These are phyloP conservation scores for Tolypocladium paradoxum DNA, from an alignment of 2,329 filamentous ascomycete species.

Conservation along the genomic window DNA sequence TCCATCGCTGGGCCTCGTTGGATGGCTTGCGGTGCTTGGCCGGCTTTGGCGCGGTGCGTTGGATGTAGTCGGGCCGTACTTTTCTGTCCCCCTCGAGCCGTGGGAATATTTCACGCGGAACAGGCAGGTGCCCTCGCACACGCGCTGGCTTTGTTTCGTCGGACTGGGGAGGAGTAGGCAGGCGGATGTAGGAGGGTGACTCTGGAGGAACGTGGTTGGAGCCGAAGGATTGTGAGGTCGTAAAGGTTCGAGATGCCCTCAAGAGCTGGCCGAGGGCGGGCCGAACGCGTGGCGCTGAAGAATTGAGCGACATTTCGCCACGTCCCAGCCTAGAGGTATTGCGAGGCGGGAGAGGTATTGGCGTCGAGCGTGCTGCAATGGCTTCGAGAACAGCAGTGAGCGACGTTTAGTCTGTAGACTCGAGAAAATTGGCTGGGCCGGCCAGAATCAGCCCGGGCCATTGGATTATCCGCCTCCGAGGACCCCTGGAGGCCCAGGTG, in stretches of 20 bases:
- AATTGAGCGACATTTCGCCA: constrained; percentile 17
- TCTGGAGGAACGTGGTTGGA: constrained; percentile 63
- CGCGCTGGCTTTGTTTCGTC: constrained; percentile 33
- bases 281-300: constrained; percentile 13
- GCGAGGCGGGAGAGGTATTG: neutral
- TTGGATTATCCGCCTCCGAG: neutral
- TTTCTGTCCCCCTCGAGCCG: constrained; percentile 47
- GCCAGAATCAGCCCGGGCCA: neutral
- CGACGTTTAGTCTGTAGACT: neutral
- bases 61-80: constrained; percentile 48
- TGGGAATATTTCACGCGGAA: constrained; percentile 72
- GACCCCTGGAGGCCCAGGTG: neutral
- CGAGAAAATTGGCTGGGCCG: neutral
- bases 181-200: constrained; percentile 76
- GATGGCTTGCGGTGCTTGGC: constrained; percentile 24
- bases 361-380: neutral
- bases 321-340: neutral
- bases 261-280: constrained; percentile 15
- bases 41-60: constrained; percentile 46
- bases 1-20: constrained; percentile 45
- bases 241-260: constrained; percentile 18
- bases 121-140: constrained; percentile 70
- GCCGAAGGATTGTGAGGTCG: constrained; percentile 23
- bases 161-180: constrained; percentile 68
- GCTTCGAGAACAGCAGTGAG: neutral